Conservation (phyloP, 257 asterid genomes). For the Verbena officinalis region DNA sequence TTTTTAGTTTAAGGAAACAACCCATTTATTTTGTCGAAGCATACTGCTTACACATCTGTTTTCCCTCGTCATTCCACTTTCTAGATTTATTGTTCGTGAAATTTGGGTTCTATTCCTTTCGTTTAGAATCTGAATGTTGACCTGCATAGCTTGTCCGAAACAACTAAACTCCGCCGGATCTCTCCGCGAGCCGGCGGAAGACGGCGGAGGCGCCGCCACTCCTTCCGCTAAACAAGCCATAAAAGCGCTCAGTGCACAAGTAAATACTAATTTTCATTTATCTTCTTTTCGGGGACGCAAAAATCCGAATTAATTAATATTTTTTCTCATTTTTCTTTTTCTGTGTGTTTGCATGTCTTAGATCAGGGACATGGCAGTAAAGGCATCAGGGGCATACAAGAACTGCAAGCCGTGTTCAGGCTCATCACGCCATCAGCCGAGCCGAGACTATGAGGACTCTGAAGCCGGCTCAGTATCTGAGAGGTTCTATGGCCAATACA, state of each 20-base stretch:
- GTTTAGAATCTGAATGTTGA: constrained; percentile 53
- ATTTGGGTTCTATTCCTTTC: constrained; percentile 10
- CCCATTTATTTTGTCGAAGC: constrained; percentile 6
- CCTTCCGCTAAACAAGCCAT: constrained; percentile 72
- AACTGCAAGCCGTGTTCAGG: constrained; percentile 92
- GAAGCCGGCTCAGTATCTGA: constrained; percentile 67
- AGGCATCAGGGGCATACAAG: constrained; percentile 95
- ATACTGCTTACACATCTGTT: background rate
- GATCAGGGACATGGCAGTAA: constrained; percentile 94
- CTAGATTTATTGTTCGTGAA: background rate
- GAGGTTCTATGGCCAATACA: constrained; percentile 65
- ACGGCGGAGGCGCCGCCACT: constrained; percentile 51
- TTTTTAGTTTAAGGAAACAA: background rate
- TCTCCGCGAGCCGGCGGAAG: constrained; percentile 60
- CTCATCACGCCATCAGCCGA: constrained; percentile 44
- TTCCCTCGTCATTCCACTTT: background rate
- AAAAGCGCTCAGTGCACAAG: constrained; percentile 85
- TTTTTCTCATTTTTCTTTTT: background rate
- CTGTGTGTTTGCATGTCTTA: constrained; percentile 22
- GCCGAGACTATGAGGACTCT: constrained; percentile 51
- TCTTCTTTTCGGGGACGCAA: no score
- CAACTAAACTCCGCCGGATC: constrained; percentile 66
- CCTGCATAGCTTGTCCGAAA: constrained; percentile 94
- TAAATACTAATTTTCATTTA: constrained; percentile 1
- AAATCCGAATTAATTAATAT: background rate